These are phyloP conservation scores for Oldenlandia corymbosa DNA, from an alignment of 257 asterid species.

Conservation along the genomic window DNA sequence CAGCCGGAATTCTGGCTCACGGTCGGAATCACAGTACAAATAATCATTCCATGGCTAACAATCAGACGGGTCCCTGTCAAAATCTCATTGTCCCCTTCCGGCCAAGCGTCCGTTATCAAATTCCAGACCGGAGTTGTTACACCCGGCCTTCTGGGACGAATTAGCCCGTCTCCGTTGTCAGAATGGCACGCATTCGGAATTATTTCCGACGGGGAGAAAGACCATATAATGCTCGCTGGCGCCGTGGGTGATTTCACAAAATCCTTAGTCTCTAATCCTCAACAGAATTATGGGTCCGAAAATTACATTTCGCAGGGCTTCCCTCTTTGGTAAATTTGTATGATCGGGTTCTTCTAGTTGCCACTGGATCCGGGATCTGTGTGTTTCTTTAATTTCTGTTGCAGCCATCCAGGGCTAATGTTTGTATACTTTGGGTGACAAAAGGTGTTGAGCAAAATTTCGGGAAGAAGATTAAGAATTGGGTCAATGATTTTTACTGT, in stretches of 20 bases:
- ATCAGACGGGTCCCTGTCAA: constrained; percentile 49
- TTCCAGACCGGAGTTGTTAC: constrained; percentile 59
- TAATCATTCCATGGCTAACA: constrained; percentile 50
- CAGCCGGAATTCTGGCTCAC: constrained; percentile 58
- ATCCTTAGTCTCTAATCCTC: constrained; percentile 40
- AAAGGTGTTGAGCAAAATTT: constrained; percentile 56
- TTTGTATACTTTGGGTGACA: constrained; percentile 64
- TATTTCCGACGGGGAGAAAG: constrained; percentile 46
- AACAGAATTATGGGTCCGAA: constrained; percentile 53
- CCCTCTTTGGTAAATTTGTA: constrained; percentile 66
- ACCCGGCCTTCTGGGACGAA: constrained; percentile 59
- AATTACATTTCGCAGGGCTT: constrained; percentile 58
- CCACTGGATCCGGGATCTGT: constrained; percentile 69
- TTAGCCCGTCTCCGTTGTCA: constrained; percentile 65
- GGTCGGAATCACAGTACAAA: constrained; percentile 28
- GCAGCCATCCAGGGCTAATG: constrained; percentile 53
- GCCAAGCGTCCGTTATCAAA: constrained; percentile 60
- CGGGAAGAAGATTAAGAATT: constrained; percentile 43
- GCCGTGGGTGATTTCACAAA: constrained; percentile 73
- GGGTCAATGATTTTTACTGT: no score
- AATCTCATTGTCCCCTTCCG: constrained; percentile 54
- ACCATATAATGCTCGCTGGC: constrained; percentile 72
- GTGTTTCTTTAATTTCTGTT: constrained; percentile 56
- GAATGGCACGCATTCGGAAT: constrained; percentile 86
- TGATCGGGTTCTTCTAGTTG: constrained; percentile 45